Base-by-base conservation (phyloP, 2,329 filamentous ascomycete species). In the Colletotrichum limetticola region DNA sequence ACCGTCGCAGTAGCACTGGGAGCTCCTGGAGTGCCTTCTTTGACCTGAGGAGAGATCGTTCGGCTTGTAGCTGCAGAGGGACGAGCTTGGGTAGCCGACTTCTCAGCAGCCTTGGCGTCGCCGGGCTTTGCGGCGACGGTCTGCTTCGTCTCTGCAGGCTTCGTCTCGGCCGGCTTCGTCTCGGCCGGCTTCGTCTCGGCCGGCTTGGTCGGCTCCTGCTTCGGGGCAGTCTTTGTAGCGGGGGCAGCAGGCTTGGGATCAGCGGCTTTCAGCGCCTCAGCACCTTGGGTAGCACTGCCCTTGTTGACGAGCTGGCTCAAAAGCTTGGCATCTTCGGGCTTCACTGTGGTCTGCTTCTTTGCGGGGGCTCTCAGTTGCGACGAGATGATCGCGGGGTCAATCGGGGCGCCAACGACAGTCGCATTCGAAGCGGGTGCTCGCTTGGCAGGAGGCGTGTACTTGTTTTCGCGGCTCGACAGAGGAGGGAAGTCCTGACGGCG, bases 301-400 rank as follows among this genome's bases (percentile, higher is more conserved):
- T 74, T 74, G 24, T 58, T 66, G 11, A 55, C 64, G 16, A 62
- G 19, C 46, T 74, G 72, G 60, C 37, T 59, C n/a, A 72, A 55
- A 12, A 66, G 53, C 56, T 74, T 74, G 12, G 62, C 61, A 22
- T 74, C 75, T 12, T 84, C 84, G 5, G 78, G 72, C 72, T 84
- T 85, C 2, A 81, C 75, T 3, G 80, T 74, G 4, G 81, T 53
- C 68, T 83, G 83, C 76, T 85, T 86, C 69, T 86, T 86, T 35
- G 83, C 78, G 24, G 81, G 81, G 32, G 79, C 82, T 78, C 88
- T 90, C 72, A 97, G 86, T 79, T 95, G 92, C n/a, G 95, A 92
- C 7, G 94, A 96, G 78, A 98, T 97, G 79, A 97, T 97, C 42
- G 95, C 94, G 73, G 95, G 94, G 80, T 98, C 94, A 63, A 96